Conservation (phyloP, 192 early-diverging fungal species). For the Coemansia sp. region DNA sequence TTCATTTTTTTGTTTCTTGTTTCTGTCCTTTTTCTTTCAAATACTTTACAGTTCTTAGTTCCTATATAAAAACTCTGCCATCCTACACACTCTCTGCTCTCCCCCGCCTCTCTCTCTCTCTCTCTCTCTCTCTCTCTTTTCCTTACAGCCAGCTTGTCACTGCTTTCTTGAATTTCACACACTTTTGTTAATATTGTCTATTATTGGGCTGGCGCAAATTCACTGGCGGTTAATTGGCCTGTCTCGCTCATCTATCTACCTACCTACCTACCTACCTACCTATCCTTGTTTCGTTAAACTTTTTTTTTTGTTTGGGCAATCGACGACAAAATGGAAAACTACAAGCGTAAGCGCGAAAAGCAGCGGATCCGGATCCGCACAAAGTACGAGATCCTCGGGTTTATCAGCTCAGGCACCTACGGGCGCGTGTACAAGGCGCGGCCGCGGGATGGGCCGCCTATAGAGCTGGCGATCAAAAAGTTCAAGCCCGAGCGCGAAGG, state of each 20-base stretch:
- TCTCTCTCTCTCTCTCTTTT: too few relatives aligned
- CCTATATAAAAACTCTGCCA: too few relatives aligned
- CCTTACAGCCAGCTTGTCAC: not conserved
- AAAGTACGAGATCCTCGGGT: conserved; percentile 84
- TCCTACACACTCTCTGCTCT: too few relatives aligned
- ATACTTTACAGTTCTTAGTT: too few relatives aligned
- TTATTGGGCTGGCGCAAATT: conserved; percentile 1
- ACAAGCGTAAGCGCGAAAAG: conserved; percentile 50
- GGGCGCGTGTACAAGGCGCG: conserved; percentile 93
- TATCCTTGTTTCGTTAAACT: not conserved
- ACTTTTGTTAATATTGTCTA: conserved; percentile 3
- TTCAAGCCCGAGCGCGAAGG: conserved; percentile 97
- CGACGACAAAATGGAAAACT: conserved; percentile 56
- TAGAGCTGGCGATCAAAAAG: conserved; percentile 92
- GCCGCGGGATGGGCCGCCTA: conserved; percentile 49
- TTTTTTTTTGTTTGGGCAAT: not conserved
- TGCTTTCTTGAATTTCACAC: not conserved
- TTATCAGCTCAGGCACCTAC: conserved; percentile 94
- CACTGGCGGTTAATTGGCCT: too few relatives aligned
- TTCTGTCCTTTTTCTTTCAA: not conserved
- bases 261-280: too few relatives aligned
- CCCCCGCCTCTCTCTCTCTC: too few relatives aligned
- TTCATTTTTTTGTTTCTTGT: not conserved
- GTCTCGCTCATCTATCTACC: too few relatives aligned
- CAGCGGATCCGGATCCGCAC: conserved; percentile 53